phyloP scores from a whole-genome alignment of 352 stramenopile genomes.

The Pythium sukuiense region DNA sequence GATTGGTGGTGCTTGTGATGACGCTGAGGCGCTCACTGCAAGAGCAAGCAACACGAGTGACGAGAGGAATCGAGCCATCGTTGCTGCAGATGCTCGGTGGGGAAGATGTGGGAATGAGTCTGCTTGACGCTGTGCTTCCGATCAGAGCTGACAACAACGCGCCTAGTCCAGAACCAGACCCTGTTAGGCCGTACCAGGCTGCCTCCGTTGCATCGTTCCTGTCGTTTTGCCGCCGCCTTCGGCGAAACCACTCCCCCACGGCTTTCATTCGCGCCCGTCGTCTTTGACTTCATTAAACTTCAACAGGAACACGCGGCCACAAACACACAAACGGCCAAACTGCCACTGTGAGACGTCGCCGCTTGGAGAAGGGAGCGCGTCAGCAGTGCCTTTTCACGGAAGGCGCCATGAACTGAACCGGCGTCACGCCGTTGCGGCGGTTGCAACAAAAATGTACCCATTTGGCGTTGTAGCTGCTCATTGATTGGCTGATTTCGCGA shows the following conservation, averaged over 20 bases:
- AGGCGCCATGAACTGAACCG: background rate
- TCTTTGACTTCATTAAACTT: background rate
- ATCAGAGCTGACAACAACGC: background rate
- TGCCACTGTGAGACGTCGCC: background rate
- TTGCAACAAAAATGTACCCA: background rate
- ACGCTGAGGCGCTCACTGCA: background rate
- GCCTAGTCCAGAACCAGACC: background rate
- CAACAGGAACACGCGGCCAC: too few relatives aligned
- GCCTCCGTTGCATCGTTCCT: background rate
- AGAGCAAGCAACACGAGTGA: background rate
- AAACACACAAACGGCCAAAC: background rate
- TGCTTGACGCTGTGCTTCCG: background rate
- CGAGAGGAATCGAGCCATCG: background rate
- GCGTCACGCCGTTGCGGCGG: background rate
- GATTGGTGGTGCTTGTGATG: background rate
- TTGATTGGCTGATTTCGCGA: constrained; percentile 3
- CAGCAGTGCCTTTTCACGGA: background rate
- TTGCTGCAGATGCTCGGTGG: background rate
- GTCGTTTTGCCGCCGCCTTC: constrained; percentile 4
- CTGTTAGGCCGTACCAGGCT: background rate
- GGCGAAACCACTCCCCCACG: constrained; percentile 2
- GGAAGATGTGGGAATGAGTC: background rate
- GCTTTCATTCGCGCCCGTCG: background rate
- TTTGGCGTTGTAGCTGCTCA: background rate
- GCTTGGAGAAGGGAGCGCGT: background rate